A percentile compares a stretch with the other conserved stretches of the same genome.
These are phyloP conservation scores for Zygoascus bituminiphila DNA, from an alignment of 805 yeast species.

Conservation along the genomic window DNA sequence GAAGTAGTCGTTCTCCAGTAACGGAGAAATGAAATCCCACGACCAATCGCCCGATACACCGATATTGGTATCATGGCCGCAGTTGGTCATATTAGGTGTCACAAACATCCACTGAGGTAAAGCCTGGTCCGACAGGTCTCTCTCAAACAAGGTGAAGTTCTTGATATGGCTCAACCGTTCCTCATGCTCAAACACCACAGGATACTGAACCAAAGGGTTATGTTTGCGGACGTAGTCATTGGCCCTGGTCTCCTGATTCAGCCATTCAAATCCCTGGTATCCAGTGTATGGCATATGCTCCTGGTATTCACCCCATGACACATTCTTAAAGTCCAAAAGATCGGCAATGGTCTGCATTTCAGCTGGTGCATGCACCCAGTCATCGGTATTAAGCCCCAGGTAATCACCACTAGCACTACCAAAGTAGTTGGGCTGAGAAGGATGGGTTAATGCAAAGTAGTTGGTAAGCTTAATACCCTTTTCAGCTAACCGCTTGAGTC, in stretches of 20 bases:
- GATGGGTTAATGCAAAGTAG: slow-evolving; percentile 46
- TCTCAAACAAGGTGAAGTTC: slow-evolving; percentile 38
- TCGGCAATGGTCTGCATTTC: slow-evolving; percentile 44
- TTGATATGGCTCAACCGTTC: slow-evolving; percentile 38
- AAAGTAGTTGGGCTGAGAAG: slow-evolving; percentile 48
- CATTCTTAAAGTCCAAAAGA: slow-evolving; percentile 37
- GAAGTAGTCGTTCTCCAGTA: slow-evolving; percentile 39
- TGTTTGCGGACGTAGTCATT: slow-evolving; percentile 46
- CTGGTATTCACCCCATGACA: slow-evolving; percentile 48
- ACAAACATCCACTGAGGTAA: slow-evolving; percentile 47
- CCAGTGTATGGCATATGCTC: slow-evolving; percentile 48
- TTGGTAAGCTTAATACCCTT: slow-evolving; percentile 41
- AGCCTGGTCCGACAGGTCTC: slow-evolving; percentile 33
- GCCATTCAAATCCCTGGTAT: slow-evolving; percentile 40
- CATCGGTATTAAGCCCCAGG: slow-evolving; percentile 40
- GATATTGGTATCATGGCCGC: slow-evolving; percentile 44
- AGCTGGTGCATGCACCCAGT: slow-evolving; percentile 36
- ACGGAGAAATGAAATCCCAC: slow-evolving; percentile 37
- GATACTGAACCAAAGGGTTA: slow-evolving; percentile 40
- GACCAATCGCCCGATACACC: slow-evolving; percentile 41
- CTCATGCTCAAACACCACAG: slow-evolving; percentile 31
- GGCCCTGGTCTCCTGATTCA: slow-evolving; percentile 35
- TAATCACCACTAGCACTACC: slow-evolving; percentile 45
- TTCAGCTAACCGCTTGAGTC: slow-evolving; percentile 35
- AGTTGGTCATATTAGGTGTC: slow-evolving; percentile 48